These are phyloP conservation scores for Caulochytrium protostelioides DNA, from an alignment of 371 early-diverging fungal genomes.

Conservation along the genomic window DNA sequence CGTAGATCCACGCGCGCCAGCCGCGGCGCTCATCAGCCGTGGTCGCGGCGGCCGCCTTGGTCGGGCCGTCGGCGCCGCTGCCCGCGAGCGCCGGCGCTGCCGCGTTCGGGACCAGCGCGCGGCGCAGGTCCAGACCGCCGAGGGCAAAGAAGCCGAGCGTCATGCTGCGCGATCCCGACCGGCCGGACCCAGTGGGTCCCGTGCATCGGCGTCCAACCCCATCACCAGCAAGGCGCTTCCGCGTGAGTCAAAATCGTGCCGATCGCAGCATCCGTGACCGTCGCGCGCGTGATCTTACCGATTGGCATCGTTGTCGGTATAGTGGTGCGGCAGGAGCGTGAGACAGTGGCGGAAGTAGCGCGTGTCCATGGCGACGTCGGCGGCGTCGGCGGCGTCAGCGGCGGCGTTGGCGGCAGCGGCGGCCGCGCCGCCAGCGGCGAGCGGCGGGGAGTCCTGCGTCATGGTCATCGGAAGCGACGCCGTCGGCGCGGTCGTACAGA, in stretches of 20 bases:
- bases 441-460: background rate
- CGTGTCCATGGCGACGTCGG: conserved; percentile 37
- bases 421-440: conserved; percentile 2
- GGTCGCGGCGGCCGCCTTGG: too few species aligned
- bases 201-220: background rate
- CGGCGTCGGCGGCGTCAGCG: background rate
- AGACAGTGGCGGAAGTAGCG: conserved; percentile 51
- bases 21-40: conserved; percentile 26
- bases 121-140: conserved; percentile 53
- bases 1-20: conserved; percentile 92
- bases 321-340: conserved; percentile 45
- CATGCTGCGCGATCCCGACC: conserved; percentile 31
- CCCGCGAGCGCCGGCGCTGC: too few species aligned
- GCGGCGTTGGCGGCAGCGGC: background rate
- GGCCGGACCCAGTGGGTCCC: background rate
- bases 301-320: conserved; percentile 50
- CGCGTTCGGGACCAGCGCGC: conserved; percentile 31
- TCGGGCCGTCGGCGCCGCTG: too few species aligned
- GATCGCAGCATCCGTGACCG: background rate
- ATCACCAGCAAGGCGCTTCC: background rate
- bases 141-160: conserved; percentile 64
- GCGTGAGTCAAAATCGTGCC: background rate
- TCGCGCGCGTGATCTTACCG: conserved; percentile 24
- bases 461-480: too few species aligned
- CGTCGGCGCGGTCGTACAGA: conserved; percentile 1